phyloP scores from a whole-genome alignment of 306 rosid genomes.

The Pueraria montana region DNA sequence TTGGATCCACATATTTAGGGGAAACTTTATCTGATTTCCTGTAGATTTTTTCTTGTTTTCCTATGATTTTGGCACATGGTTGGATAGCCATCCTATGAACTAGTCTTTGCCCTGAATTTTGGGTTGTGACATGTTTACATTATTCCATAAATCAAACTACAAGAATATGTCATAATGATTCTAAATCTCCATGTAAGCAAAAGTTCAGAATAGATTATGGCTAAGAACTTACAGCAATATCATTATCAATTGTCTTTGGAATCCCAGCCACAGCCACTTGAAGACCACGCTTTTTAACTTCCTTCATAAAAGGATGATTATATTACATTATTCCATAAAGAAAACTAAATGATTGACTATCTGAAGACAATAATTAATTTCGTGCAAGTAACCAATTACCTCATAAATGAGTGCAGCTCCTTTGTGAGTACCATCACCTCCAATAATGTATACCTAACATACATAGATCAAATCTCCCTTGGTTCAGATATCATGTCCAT shows the following conservation, averaged over 20 bases:
- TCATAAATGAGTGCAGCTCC: constrained; percentile 87
- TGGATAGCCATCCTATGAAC: background rate
- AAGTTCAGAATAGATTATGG: constrained; percentile 26
- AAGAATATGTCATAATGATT: constrained; percentile 11
- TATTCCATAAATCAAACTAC: constrained; percentile 10
- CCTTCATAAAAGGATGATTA: constrained; percentile 68
- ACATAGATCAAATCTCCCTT: constrained; percentile 42
- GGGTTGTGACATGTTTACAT: background rate
- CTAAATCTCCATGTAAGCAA: constrained; percentile 10
- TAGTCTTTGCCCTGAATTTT: background rate
- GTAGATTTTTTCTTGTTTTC: background rate
- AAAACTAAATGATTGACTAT: constrained; percentile 30
- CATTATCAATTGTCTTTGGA: constrained; percentile 96
- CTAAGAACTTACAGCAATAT: constrained; percentile 82
- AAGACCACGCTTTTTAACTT: constrained; percentile 91
- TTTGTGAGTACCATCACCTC: constrained; percentile 97
- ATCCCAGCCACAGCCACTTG: constrained; percentile 96
- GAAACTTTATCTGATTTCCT: background rate
- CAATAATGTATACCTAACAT: constrained; percentile 86
- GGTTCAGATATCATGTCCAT: constrained; percentile 1
- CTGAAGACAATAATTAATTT: constrained; percentile 42
- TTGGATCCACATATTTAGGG: background rate
- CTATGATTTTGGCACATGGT: background rate
- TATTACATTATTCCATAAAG: constrained; percentile 47
- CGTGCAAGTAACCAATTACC: constrained; percentile 59